These are phyloP conservation scores for Neofusicoccum parvum DNA, from an alignment of 2,329 filamentous ascomycete genomes.

Conservation along the genomic window DNA sequence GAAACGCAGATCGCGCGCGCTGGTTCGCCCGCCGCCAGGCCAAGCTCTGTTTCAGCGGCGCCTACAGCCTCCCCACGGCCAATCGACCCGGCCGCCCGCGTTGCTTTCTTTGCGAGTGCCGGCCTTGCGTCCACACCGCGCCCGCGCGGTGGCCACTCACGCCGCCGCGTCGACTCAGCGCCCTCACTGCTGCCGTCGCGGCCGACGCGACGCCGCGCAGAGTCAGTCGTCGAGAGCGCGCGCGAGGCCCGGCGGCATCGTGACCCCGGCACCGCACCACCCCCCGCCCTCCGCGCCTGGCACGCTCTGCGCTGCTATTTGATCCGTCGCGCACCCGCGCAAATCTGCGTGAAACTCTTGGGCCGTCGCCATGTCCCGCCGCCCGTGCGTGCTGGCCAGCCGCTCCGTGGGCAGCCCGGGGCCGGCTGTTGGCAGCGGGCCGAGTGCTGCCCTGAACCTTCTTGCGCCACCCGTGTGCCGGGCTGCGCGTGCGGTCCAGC, in stretches of 20 bases:
- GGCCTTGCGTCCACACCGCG: background rate
- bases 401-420: background rate
- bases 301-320: background rate
- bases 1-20: background rate
- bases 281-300: background rate
- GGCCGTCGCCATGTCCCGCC: background rate
- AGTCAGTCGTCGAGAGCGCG: background rate
- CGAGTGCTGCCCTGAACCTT: background rate
- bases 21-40: background rate
- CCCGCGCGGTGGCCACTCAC: background rate
- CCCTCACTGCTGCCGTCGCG: background rate
- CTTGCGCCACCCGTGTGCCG: conserved; percentile 10
- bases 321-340: background rate
- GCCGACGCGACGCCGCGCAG: background rate
- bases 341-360: background rate
- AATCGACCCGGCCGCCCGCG: background rate
- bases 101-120: background rate
- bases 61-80: background rate
- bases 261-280: background rate
- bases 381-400: background rate
- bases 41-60: conserved; percentile 6
- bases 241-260: background rate
- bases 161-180: background rate
- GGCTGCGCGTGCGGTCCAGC: background rate
- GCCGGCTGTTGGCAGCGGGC: background rate